Evolutionary conservation across 768 basidiomycete species (phyloP).

Genomic region (Sarcodon sp.): DNA sequence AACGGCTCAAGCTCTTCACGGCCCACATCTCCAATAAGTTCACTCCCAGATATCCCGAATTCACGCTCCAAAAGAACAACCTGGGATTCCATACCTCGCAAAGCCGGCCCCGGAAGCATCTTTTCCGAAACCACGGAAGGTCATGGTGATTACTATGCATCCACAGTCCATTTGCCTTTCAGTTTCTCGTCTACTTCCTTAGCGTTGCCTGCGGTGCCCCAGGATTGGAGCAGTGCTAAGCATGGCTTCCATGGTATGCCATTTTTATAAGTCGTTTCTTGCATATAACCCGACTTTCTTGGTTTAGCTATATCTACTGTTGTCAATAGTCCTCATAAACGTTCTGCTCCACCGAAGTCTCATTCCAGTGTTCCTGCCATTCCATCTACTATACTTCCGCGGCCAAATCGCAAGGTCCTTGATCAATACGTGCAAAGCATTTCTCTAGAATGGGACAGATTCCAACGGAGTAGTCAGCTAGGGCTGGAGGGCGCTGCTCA

Average conservation of each 20-base stretch:
- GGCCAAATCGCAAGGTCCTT: slow-evolving; percentile 74
- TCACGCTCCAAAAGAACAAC: slow-evolving; percentile 60
- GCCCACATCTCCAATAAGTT: slow-evolving; percentile 39
- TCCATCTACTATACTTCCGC: slow-evolving; percentile 62
- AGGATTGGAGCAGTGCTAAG: slow-evolving; percentile 69
- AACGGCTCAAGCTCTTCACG: slow-evolving; percentile 41
- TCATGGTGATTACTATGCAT: slow-evolving; percentile 42
- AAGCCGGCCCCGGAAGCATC: slow-evolving; percentile 54
- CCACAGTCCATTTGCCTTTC: slow-evolving; percentile 30
- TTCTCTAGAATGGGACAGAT: slow-evolving; percentile 64
- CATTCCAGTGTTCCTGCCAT: slow-evolving; percentile 69
- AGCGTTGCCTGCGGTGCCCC: slow-evolving; percentile 33
- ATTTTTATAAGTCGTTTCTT: neutral
- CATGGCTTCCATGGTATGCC: slow-evolving; percentile 81
- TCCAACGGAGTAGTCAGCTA: slow-evolving; percentile 32
- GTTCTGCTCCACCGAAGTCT: slow-evolving; percentile 76
- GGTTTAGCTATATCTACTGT: slow-evolving; percentile 82
- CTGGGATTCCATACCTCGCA: slow-evolving; percentile 52
- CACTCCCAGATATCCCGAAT: slow-evolving; percentile 28
- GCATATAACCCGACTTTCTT: neutral
- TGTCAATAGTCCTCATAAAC: slow-evolving; percentile 80
- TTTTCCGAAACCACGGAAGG: slow-evolving; percentile 62
- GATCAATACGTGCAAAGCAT: slow-evolving; percentile 69
- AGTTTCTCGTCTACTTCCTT: slow-evolving; percentile 35
- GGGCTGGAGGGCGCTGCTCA: slow-evolving; percentile 19